Evolutionary conservation across 2,329 filamentous ascomycete genomes (phyloP).

Genomic region (Talaromyces sp.): DNA sequence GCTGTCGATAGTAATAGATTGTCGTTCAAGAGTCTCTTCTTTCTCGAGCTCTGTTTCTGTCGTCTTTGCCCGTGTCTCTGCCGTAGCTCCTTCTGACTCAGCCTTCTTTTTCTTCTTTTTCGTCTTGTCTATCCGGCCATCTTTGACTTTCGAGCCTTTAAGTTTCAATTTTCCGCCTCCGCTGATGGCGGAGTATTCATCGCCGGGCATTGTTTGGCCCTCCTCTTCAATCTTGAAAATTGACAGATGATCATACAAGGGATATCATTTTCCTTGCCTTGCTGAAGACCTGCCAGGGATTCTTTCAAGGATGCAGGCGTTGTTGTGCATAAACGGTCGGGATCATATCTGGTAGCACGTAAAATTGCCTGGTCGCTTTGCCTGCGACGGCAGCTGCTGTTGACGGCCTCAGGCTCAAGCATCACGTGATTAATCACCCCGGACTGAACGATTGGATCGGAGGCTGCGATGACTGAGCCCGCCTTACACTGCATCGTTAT

Average conservation of each 20-base stretch:
- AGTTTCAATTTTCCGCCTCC: slow-evolving; percentile 76
- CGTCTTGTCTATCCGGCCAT: slow-evolving; percentile 43
- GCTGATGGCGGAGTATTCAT: slow-evolving; percentile 66
- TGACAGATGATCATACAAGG: neutral
- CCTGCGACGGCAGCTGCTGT: neutral
- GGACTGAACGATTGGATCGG: slow-evolving; percentile 5
- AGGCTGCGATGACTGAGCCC: neutral
- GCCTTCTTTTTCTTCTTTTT: slow-evolving; percentile 49
- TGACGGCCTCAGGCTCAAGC: neutral
- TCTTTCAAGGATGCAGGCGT: neutral
- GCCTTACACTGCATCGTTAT: neutral
- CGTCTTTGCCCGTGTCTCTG: neutral
- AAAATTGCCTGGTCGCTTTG: neutral
- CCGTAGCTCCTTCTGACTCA: slow-evolving; percentile 13
- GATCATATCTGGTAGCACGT: neutral
- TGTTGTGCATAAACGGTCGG: neutral
- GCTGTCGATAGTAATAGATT: neutral
- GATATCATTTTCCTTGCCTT: neutral
- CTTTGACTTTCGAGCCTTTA: slow-evolving; percentile 68
- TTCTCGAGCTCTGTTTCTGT: neutral
- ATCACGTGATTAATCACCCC: neutral
- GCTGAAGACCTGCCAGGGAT: neutral
- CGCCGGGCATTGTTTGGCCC: slow-evolving; percentile 30
- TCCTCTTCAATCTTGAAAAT: neutral
- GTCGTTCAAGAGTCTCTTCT: slow-evolving; percentile 19